phyloP scores from a whole-genome alignment of 1,139 yeast species.

The Pichia terricola region DNA sequence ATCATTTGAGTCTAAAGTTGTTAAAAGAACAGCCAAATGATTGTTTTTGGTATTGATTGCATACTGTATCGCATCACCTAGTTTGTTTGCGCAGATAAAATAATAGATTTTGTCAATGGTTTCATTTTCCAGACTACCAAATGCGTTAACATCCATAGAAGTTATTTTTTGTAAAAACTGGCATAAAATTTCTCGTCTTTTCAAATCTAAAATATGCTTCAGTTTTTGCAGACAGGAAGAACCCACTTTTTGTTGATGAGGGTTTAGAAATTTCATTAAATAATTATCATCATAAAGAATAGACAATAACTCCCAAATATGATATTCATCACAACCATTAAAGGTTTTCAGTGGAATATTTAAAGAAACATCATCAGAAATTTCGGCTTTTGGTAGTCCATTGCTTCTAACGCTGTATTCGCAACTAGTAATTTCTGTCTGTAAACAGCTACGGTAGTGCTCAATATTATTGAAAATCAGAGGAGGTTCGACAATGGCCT shows the following conservation, averaged over 20 bases:
- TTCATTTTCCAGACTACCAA: conserved; percentile 19
- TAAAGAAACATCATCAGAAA: conserved; percentile 23
- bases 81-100: conserved; percentile 45
- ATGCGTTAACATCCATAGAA: conserved; percentile 33
- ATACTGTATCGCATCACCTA: conserved; percentile 49
- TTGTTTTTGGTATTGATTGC: conserved; percentile 52
- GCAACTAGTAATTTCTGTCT: conserved; percentile 10
- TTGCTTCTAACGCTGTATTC: conserved; percentile 9
- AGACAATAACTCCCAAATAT: conserved; percentile 44
- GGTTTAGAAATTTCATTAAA: background rate
- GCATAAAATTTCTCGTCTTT: conserved; percentile 38
- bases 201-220: conserved; percentile 24
- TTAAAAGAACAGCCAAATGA: conserved; percentile 63
- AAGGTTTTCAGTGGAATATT: conserved; percentile 21
- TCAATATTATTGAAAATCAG: conserved; percentile 7
- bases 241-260: background rate
- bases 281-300: conserved; percentile 44
- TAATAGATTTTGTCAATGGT: conserved; percentile 43
- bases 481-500: conserved; percentile 6
- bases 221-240: conserved; percentile 17
- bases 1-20: conserved; percentile 65
- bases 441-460: conserved; percentile 9
- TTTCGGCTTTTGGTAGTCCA: conserved; percentile 27
- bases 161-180: conserved; percentile 51
- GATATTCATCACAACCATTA: conserved; percentile 19